Percentiles rank a stretch among this genome's conserved stretches.
Evolutionary conservation across 129 eudicot species (phyloP).

Genomic region (Scalesia atractyloides): DNA sequence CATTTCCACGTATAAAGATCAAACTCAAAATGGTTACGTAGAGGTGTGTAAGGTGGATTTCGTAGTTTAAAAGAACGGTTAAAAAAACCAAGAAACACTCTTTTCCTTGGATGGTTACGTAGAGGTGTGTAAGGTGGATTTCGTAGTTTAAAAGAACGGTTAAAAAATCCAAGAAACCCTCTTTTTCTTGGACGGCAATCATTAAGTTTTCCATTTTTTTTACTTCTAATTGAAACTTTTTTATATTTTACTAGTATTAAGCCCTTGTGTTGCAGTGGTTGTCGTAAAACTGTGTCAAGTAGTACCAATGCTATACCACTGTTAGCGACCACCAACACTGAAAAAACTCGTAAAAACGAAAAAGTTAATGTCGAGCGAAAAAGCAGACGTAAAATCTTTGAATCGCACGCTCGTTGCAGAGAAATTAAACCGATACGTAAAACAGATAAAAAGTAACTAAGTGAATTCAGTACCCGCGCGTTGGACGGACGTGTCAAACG

Average conservation of each 20-base stretch:
- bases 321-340: too few relatives aligned
- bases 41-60: background rate
- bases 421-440: too few relatives aligned
- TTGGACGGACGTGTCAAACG: too few relatives aligned
- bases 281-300: too few relatives aligned
- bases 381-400: too few relatives aligned
- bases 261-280: too few relatives aligned
- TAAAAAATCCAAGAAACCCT: background rate
- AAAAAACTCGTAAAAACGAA: too few relatives aligned
- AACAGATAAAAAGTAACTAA: too few relatives aligned
- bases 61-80: slow-evolving; percentile 1
- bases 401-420: too few relatives aligned
- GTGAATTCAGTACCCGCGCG: too few relatives aligned
- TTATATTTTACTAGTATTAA: slow-evolving; percentile 1
- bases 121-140: background rate
- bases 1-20: background rate
- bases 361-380: too few relatives aligned
- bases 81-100: background rate
- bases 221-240: background rate
- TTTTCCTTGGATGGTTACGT: background rate
- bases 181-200: slow-evolving; percentile 3
- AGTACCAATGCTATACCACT: too few relatives aligned
- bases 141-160: slow-evolving; percentile 1
- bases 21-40: background rate
- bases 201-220: background rate